phyloP scores from a whole-genome alignment of 345 rosid species.

The Hypericum androsaemum region DNA sequence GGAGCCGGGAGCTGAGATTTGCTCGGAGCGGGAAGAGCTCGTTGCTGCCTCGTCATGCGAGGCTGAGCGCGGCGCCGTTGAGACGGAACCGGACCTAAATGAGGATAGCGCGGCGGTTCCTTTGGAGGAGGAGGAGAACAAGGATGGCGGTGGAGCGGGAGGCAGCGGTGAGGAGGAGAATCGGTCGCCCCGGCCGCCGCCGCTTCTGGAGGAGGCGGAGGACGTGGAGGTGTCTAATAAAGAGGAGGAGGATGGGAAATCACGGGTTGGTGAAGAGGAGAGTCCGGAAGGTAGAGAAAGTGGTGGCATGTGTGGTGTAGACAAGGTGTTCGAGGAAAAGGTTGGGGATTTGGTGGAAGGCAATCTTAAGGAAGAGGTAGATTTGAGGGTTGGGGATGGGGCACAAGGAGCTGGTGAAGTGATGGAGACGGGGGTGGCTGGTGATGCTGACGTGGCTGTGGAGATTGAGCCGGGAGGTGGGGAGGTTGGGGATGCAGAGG shows the following conservation, averaged over 20 bases:
- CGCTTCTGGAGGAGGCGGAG: not conserved
- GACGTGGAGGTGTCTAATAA: not conserved
- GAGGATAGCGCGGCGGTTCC: not conserved
- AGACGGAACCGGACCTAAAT: not conserved
- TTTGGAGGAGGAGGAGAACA: not conserved
- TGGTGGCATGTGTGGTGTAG: not conserved
- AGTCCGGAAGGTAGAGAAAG: constrained; percentile 5
- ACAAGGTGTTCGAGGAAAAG: not conserved
- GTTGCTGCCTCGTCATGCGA: too few relatives aligned
- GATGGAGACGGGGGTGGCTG: constrained; percentile 1
- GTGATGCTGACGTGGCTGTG: not conserved
- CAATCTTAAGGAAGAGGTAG: not conserved
- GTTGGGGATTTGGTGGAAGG: not conserved
- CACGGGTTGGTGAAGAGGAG: constrained; percentile 11
- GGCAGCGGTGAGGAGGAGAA: constrained; percentile 1
- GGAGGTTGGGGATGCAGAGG: not conserved
- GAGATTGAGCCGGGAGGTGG: constrained; percentile 3
- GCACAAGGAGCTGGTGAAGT: constrained; percentile 6
- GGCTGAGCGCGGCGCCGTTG: not conserved
- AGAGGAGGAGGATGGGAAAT: constrained; percentile 3
- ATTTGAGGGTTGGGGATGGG: not conserved
- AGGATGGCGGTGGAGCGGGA: not conserved
- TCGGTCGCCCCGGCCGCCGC: not conserved
- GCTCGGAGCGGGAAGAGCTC: too few relatives aligned
- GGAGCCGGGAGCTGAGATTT: constrained; percentile 9